Conservation (phyloP, 441 rosid genomes). For the Omphalea diandra region DNA sequence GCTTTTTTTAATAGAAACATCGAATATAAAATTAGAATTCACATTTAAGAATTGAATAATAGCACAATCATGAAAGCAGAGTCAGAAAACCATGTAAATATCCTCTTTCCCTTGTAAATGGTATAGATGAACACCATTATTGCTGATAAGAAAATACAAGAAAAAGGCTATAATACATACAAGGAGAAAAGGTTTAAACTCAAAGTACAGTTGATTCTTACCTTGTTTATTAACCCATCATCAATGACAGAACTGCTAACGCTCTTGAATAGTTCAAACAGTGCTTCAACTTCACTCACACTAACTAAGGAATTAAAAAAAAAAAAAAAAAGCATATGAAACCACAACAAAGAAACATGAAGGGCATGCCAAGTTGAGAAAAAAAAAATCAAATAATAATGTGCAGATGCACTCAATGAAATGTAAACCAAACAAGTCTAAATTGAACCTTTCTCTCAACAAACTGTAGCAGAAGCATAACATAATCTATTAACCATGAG, state of each 20-base stretch:
- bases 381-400: neutral
- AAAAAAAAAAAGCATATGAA: no score
- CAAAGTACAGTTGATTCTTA: slow-evolving; percentile 22
- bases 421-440: neutral
- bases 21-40: neutral
- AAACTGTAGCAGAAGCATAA: neutral
- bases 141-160: slow-evolving; percentile 8
- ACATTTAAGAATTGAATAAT: neutral
- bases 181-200: slow-evolving; percentile 11
- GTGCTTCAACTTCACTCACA: slow-evolving; percentile 98
- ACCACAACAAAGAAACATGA: no score
- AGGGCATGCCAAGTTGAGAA: neutral
- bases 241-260: slow-evolving; percentile 93
- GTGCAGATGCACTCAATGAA: neutral
- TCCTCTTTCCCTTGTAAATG: neutral
- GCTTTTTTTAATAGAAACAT: neutral
- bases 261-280: slow-evolving; percentile 91
- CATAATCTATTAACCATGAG: neutral
- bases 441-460: neutral
- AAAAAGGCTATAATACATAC: slow-evolving; percentile 6
- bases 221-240: slow-evolving; percentile 96
- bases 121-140: neutral
- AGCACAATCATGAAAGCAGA: no score
- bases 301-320: slow-evolving; percentile 77
- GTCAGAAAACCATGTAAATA: neutral